These are phyloP conservation scores for Naematelia encephala DNA, from an alignment of 768 basidiomycete genomes.

Conservation along the genomic window DNA sequence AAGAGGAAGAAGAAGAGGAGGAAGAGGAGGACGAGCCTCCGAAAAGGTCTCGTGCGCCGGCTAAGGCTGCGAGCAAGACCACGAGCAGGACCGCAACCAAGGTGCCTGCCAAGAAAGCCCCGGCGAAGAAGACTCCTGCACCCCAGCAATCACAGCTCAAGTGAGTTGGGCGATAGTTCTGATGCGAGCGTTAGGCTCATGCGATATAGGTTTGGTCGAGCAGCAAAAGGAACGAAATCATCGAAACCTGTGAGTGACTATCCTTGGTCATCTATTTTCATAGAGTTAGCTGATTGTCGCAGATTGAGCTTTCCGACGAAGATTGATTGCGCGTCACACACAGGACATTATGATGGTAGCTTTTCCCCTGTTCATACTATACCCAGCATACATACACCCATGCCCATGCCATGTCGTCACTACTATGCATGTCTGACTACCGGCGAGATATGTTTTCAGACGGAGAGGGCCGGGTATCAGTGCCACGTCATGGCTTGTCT, in stretches of 20 bases:
- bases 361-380: background rate
- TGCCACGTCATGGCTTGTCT: no score
- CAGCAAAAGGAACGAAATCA: constrained; percentile 14
- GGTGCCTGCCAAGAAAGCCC: constrained; percentile 57
- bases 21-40: constrained; percentile 34
- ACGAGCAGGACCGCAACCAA: constrained; percentile 30
- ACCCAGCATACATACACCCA: background rate
- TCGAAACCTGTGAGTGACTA: constrained; percentile 27
- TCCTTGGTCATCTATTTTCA: background rate
- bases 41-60: constrained; percentile 9
- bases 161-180: background rate
- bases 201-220: constrained; percentile 13
- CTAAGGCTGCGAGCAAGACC: constrained; percentile 10
- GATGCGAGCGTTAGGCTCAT: background rate
- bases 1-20: constrained; percentile 44
- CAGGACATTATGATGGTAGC: no score
- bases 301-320: constrained; percentile 28
- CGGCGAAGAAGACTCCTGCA: constrained; percentile 53
- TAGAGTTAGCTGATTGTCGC: background rate
- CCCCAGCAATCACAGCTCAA: constrained; percentile 11
- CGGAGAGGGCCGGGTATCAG: no score
- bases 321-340: no score
- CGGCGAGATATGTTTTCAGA: no score
- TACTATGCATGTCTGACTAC: background rate
- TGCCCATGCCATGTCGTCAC: background rate